Evolutionary conservation across 345 rosid species (phyloP).

Genomic region (Gossypium herbaceum): DNA sequence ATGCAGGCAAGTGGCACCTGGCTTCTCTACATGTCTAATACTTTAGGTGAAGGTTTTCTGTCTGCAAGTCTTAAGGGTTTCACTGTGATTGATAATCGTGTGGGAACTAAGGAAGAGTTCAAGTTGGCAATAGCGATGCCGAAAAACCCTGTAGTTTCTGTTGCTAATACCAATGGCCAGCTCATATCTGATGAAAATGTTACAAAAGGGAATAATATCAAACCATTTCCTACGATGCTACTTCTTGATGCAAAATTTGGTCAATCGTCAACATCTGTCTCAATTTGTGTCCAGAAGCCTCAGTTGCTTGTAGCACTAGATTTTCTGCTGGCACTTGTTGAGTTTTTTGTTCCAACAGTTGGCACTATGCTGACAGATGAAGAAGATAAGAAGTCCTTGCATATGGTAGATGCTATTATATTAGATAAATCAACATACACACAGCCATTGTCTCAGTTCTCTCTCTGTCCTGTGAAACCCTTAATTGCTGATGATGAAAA

Average conservation of each 20-base stretch:
- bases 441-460: slow-evolving; percentile 60
- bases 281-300: slow-evolving; percentile 80
- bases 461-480: slow-evolving; percentile 75
- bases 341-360: slow-evolving; percentile 85
- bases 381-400: slow-evolving; percentile 49
- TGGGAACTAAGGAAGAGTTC: slow-evolving; percentile 75
- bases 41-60: slow-evolving; percentile 61
- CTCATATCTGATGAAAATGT: slow-evolving; percentile 28
- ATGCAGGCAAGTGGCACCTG: slow-evolving; percentile 71
- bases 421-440: slow-evolving; percentile 55
- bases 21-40: slow-evolving; percentile 82
- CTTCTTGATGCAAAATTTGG: slow-evolving; percentile 84
- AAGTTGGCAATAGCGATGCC: slow-evolving; percentile 82
- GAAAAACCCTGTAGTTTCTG: slow-evolving; percentile 32
- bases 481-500: slow-evolving; percentile 80
- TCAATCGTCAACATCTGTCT: slow-evolving; percentile 52
- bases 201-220: slow-evolving; percentile 31
- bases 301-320: slow-evolving; percentile 94
- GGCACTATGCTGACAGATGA: slow-evolving; percentile 64
- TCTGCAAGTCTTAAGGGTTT: slow-evolving; percentile 85
- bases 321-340: slow-evolving; percentile 84
- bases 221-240: slow-evolving; percentile 81
- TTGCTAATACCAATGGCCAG: slow-evolving; percentile 28
- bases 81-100: slow-evolving; percentile 86
- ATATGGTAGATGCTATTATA: slow-evolving; percentile 54